Percentiles rank a stretch among this genome's conserved stretches.
Evolutionary conservation across 805 yeast species (phyloP).

Genomic region (Candida xiaguanensis): DNA sequence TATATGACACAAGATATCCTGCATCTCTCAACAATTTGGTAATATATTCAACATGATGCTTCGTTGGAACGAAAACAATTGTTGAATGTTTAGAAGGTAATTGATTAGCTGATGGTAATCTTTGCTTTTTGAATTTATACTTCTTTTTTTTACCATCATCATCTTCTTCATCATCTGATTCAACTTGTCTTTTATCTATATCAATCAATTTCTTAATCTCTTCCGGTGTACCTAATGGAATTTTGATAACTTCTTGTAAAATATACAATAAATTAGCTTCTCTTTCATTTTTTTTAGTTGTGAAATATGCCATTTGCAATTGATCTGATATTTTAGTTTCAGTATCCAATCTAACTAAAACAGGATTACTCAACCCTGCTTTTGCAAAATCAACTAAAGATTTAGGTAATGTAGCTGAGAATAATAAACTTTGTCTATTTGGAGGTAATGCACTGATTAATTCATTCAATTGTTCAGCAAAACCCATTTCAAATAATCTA

Average conservation of each 20-base stretch:
- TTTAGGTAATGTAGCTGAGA: constrained; percentile 92
- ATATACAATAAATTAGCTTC: constrained; percentile 79
- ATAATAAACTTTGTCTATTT: constrained; percentile 79
- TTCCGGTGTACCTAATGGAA: constrained; percentile 77
- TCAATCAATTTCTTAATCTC: constrained; percentile 52
- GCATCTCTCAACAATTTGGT: constrained; percentile 64
- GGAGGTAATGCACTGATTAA: constrained; percentile 79
- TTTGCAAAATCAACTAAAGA: constrained; percentile 94
- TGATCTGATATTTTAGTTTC: constrained; percentile 88
- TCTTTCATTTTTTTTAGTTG: constrained; percentile 78
- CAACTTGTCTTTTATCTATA: constrained; percentile 46
- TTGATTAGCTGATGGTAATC: constrained; percentile 75
- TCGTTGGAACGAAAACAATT: constrained; percentile 91
- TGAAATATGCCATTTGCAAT: constrained; percentile 82
- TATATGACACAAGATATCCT: constrained; percentile 84
- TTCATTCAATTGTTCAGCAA: constrained; percentile 89
- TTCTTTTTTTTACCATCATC: constrained; percentile 33
- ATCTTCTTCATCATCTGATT: constrained; percentile 51
- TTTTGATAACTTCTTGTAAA: constrained; percentile 79
- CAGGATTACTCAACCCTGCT: constrained; percentile 92
- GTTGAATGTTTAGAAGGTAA: constrained; percentile 85
- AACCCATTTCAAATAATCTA: constrained; percentile 93
- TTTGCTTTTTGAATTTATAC: constrained; percentile 46
- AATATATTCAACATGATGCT: constrained; percentile 95
- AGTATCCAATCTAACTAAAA: constrained; percentile 86